Base-by-base conservation (phyloP, 2,329 filamentous ascomycete genomes). In the Fusarium papillatum region DNA sequence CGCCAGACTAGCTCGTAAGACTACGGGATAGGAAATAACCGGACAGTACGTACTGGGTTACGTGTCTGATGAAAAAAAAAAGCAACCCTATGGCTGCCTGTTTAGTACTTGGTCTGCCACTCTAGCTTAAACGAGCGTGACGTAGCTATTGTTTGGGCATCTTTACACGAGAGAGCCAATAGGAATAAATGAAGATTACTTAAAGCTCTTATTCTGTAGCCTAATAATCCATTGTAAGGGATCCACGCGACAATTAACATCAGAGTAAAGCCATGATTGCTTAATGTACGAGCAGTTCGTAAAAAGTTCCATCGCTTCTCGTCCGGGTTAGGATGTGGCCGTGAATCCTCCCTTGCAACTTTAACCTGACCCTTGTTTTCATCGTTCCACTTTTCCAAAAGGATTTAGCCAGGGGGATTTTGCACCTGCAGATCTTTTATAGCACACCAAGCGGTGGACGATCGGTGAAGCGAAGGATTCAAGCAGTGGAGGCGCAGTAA, bases 401-500 rank as follows among this genome's bases (percentile, higher is more conserved):
- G 29, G 60, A 34, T 63, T 63, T 22, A 63, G 16, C 41, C 61
- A 48, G 61, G 61, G 39, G 41, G 24, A 7, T 34, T 29, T 22
- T 29, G 6, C 26, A 38, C 5, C 11, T 48, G 61, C 29, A 13
- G 61, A 48, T 63, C 41, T 34, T 26, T 60, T 36, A 11, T 38
- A 36, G 31, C 13, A 59, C 19, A 11, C 53, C 29, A 60, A 36
- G 64, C 36, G 48, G 38, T 31, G 64, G 64, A 59, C 26, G 64
- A 53, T 31, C 64, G 57, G 64, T 60, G 43, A 60, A 22, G 16
- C n/a, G 19, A 48, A 48, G 50, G 26, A 48, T 60, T 31, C n/a
- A 39, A 36, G 64, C 19, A 26, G 19, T 19, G 50, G 64, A 46
- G 64, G 64, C 64, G 39, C 64, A 66, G 64, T 48, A 60, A 48